These are phyloP conservation scores for Coemansia furcata DNA, from an alignment of 192 early-diverging fungal genomes.

Conservation along the genomic window DNA sequence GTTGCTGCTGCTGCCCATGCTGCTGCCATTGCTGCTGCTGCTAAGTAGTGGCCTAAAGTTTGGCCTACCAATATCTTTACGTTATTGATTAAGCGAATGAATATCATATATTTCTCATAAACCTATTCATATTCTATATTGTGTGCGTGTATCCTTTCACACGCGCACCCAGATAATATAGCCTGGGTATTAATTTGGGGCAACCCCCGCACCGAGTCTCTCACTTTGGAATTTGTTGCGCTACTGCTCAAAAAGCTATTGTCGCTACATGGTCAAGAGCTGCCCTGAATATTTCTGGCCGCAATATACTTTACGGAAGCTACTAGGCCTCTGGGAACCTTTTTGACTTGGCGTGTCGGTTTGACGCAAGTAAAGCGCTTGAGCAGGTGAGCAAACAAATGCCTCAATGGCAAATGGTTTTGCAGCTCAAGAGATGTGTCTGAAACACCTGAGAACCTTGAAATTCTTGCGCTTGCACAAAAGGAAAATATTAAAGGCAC, in stretches of 20 bases:
- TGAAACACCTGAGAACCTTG: background rate
- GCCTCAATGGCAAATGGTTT: background rate
- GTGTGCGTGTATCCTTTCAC: background rate
- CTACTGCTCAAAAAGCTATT: background rate
- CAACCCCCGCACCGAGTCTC: background rate
- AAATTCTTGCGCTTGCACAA: background rate
- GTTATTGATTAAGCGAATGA: background rate
- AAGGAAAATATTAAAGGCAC: background rate
- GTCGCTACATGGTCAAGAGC: too few relatives aligned
- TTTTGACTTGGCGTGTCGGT: background rate
- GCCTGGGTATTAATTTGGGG: background rate
- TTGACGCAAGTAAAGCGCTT: background rate
- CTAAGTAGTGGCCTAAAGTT: background rate
- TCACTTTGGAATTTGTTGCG: background rate
- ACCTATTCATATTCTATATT: background rate
- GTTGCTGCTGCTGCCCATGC: conserved; percentile 28
- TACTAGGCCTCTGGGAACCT: background rate
- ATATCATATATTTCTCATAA: background rate
- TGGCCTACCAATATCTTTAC: background rate
- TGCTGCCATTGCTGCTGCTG: conserved; percentile 28
- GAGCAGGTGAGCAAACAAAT: background rate
- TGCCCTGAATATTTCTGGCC: too few relatives aligned
- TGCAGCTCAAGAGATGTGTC: background rate
- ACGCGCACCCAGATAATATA: conserved; percentile 1
- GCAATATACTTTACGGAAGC: background rate